Conservation (phyloP, 371 early-diverging fungal genomes). For the Coemansia sp. region DNA sequence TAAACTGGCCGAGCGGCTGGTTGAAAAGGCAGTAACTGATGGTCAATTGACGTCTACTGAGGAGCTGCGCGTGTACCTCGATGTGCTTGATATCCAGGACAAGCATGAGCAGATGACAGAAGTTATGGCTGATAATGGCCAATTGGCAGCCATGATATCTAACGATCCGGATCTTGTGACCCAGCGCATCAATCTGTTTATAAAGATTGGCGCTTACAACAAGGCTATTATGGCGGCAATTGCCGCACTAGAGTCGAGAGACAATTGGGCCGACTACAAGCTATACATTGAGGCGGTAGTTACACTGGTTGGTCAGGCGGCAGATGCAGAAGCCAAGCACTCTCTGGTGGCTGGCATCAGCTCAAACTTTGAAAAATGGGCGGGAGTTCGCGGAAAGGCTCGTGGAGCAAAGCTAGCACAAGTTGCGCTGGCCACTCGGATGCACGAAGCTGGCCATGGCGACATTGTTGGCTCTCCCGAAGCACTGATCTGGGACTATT, state of each 20-base stretch:
- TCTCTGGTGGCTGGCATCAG: neutral
- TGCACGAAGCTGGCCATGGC: neutral
- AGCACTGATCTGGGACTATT: slow-evolving; percentile 36
- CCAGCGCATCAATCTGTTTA: slow-evolving; percentile 24
- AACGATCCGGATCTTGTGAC: slow-evolving; percentile 47
- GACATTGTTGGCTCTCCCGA: slow-evolving; percentile 7
- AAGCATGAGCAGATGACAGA: slow-evolving; percentile 29
- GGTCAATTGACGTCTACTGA: slow-evolving; percentile 60
- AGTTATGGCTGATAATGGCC: slow-evolving; percentile 23
- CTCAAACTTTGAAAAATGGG: slow-evolving; percentile 23
- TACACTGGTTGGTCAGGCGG: neutral
- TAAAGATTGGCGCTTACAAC: slow-evolving; percentile 13
- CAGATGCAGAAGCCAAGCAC: neutral
- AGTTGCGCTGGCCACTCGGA: slow-evolving; percentile 25
- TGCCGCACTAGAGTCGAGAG: slow-evolving; percentile 9
- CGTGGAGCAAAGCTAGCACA: slow-evolving; percentile 36
- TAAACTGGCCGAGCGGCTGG: slow-evolving; percentile 83
- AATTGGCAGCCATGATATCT: slow-evolving; percentile 19
- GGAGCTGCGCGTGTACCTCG: slow-evolving; percentile 52
- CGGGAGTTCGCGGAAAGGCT: slow-evolving; percentile 25
- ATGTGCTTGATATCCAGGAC: slow-evolving; percentile 20
- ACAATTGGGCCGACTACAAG: slow-evolving; percentile 48
- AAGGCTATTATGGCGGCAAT: slow-evolving; percentile 20
- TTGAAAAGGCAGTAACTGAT: slow-evolving; percentile 76
- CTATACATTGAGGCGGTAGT: slow-evolving; percentile 31